Percentiles rank a stretch among this genome's conserved stretches.
Evolutionary conservation across 768 basidiomycete species (phyloP).

Genomic region (Polyporus arcularius): DNA sequence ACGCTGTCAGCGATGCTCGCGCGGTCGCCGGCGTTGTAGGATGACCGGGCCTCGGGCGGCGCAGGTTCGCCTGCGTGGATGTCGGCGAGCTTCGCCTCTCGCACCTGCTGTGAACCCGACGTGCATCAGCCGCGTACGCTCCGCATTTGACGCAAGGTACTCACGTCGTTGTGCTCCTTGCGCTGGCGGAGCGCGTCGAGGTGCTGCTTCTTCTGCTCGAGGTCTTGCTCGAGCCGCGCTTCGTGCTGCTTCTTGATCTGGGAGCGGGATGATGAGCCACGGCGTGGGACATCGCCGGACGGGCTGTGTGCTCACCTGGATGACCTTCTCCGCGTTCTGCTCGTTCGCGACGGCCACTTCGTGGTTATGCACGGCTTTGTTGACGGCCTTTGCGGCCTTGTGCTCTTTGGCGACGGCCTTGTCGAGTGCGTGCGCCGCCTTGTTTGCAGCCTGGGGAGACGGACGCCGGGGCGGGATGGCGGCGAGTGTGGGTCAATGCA

Average conservation of each 20-base stretch:
- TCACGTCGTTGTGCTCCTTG: conserved; percentile 33
- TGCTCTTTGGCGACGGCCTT: conserved; percentile 55
- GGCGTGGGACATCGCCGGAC: not conserved
- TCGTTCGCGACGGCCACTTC: conserved; percentile 47
- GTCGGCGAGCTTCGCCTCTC: conserved; percentile 27
- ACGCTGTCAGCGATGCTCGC: not conserved
- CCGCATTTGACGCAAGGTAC: not conserved
- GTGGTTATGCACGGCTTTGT: conserved; percentile 54
- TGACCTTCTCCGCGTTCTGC: conserved; percentile 44
- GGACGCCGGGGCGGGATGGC: not conserved
- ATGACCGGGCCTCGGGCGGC: conserved; percentile 9
- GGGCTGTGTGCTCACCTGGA: conserved; percentile 37
- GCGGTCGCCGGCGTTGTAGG: not conserved
- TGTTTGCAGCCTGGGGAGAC: conserved; percentile 40
- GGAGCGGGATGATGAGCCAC: not conserved
- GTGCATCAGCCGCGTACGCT: not conserved
- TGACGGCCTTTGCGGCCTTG: conserved; percentile 48
- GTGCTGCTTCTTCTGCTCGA: conserved; percentile 25
- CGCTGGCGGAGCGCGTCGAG: conserved; percentile 28
- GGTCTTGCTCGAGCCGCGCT: conserved; percentile 25
- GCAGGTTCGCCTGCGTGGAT: conserved; percentile 27
- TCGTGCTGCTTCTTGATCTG: conserved; percentile 32
- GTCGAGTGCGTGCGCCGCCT: conserved; percentile 46
- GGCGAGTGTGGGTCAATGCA: not conserved
- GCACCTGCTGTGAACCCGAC: conserved; percentile 17